Evolutionary conservation across 2,329 filamentous ascomycete species (phyloP), one percentile per base, ranked within the genome.

Genomic region (Scytalidium sp.): DNA sequence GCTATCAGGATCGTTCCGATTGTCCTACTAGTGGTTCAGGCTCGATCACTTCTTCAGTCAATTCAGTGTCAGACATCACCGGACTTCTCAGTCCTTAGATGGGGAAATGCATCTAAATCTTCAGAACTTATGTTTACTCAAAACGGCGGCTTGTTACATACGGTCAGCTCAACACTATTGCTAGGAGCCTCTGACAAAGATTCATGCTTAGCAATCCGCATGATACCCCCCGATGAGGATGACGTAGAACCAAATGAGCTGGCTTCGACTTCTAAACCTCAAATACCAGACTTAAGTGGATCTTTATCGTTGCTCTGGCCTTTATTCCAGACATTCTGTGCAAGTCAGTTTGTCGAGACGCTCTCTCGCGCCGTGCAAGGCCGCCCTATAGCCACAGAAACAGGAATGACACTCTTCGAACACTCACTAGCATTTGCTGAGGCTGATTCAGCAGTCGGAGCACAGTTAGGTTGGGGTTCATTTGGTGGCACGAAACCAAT

Each of bases 361-460:
- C 72, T 97, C 9, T 87, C 87, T 3, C 96, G 90, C 66, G 90
- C 93, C 9, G 79, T 97, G 6, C 90, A 96, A 66, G 93, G 93
- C 25, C 83, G 88, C 2, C 80, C 83, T 2, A 81, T 90, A 0
- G 82, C 88, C 55, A 87, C 89, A 0, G 94, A 97, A 70, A 95
- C 90, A 1, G 92, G 91, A 17, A 96, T 97, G 89, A 96, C 92
- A 0, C 80, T 97, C 2, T 96, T 97, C 61, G 94, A 99, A 66
- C 92, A 97, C 64, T 97, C 92, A 0, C 76, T 99, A 8, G 93
- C 93, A 2, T 99, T 97, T 70, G 90, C 93, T 10, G 94, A 99
- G 68, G 93, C 93, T 8, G 94, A 99, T 66, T 87, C 89, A 23
- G 88, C 92, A 56, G 85, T 97, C 42, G 85, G 85, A 59, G 88